Evolutionary conservation across 768 basidiomycete species (phyloP).

Genomic region (Pisolithus microcarpus): DNA sequence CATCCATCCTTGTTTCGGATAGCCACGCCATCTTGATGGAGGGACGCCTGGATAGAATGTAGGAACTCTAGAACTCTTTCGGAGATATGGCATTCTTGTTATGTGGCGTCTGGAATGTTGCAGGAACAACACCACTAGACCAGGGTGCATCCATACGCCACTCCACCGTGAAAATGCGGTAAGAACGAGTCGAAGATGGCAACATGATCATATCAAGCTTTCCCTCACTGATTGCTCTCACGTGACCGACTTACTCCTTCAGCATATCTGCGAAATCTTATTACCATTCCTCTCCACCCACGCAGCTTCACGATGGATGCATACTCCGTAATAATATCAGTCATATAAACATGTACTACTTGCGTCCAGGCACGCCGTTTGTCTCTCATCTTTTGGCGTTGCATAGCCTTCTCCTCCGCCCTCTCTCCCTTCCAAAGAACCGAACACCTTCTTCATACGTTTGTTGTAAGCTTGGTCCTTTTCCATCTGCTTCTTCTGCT

Average conservation of each 20-base stretch:
- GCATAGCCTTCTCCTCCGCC: constrained; percentile 91
- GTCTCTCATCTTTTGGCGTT: constrained; percentile 71
- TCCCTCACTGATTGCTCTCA: no score
- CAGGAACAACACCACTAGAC: constrained; percentile 20
- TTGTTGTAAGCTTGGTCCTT: constrained; percentile 78
- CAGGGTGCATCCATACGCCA: constrained; percentile 19
- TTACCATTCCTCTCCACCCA: no score
- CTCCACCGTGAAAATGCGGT: constrained; percentile 12
- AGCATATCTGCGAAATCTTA: no score
- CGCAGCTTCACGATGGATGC: no score
- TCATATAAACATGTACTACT: constrained; percentile 29
- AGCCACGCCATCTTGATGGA: constrained; percentile 27
- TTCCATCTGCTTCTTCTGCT: constrained; percentile 75
- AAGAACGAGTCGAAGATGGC: no score
- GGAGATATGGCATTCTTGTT: constrained; percentile 19
- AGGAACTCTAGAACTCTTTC: constrained; percentile 40
- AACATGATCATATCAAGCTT: no score
- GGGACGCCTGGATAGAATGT: constrained; percentile 30
- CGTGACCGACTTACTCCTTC: no score
- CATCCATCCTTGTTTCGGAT: constrained; percentile 37
- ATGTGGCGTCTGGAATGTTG: constrained; percentile 26
- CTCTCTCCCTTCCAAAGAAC: constrained; percentile 77
- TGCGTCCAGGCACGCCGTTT: constrained; percentile 73
- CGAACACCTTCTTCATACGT: constrained; percentile 77
- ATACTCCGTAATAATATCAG: background rate